These are phyloP conservation scores for Skeletonema marinoi DNA, from an alignment of 108 stramenopile genomes.

Conservation along the genomic window DNA sequence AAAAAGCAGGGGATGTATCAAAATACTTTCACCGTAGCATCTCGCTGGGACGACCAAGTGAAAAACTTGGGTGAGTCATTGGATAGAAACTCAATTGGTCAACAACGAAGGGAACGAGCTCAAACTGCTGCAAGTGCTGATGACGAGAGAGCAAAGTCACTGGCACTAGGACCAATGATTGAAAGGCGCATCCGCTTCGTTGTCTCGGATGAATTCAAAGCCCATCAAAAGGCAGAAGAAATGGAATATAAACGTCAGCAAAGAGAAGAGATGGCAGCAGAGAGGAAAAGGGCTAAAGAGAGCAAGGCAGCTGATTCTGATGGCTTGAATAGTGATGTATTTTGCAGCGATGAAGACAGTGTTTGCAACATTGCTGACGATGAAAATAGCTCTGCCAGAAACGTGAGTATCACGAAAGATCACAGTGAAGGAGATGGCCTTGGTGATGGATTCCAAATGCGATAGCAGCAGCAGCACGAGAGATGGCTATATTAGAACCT, in stretches of 20 bases:
- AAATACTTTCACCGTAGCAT: slow-evolving; percentile 5
- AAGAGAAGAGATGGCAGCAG: slow-evolving; percentile 17
- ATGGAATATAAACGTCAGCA: neutral
- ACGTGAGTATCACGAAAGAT: neutral
- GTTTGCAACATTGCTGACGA: neutral
- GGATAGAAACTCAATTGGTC: neutral
- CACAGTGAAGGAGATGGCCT: neutral
- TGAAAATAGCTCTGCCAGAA: neutral
- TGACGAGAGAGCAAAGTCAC: neutral
- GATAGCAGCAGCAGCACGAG: slow-evolving; percentile 16
- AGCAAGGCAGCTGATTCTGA: neutral
- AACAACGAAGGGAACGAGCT: neutral
- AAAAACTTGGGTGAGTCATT: slow-evolving; percentile 8
- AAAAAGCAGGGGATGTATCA: slow-evolving; percentile 17
- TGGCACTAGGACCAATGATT: neutral
- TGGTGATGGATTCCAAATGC: slow-evolving; percentile 31
- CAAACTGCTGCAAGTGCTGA: neutral
- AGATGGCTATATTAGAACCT: neutral
- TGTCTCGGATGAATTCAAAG: neutral
- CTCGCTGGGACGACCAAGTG: slow-evolving; percentile 36
- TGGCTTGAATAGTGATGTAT: neutral
- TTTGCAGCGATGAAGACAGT: neutral
- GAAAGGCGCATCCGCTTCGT: slow-evolving; percentile 10
- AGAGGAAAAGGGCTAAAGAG: neutral
- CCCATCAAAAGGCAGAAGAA: neutral